Base-by-base conservation (phyloP, 306 rosid species). In the Sicyos edulis region DNA sequence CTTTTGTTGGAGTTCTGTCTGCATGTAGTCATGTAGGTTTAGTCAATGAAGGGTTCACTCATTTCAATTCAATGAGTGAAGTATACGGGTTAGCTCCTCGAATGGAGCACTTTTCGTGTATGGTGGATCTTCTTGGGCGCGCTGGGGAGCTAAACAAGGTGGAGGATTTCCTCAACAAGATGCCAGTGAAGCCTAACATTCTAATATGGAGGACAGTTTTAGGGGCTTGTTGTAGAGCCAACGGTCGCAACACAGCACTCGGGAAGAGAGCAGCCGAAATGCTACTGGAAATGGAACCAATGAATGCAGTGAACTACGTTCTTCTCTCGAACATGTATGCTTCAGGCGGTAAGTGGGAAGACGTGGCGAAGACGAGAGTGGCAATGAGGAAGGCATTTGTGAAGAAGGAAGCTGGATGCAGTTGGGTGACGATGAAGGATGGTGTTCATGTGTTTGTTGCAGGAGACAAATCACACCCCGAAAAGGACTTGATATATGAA, bases 341-440 rank as follows among this genome's bases (percentile, higher is more conserved):
- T 54, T 83, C 89, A 1, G 87, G 89, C 1, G 92, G 82, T 57
- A 85, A 82, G 77, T 92, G 97, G 97, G 91, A 90, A 21, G 89
- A 79, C 21, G 86, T 82, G 67, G 97, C 91, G 8, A 85, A 81
- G 73, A 89, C 92, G 71, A 83, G 97, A 74, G 69, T 74, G 80
- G 89, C 89, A 21, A 92, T 92, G 97, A 88, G 81, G 80, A 89
- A 86, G 67, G 96, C 96, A 15, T 81, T 84, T 17, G 92, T 79
- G 77, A 92, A 84, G 87, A 92, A 92, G 83, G 97, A 92, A 80
- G 88, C 86, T 49, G 97, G 97, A 68, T 86, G 92, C 77, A 89
- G 96, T 83, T 92, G 97, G 97, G 97, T 92, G 34, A 85, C 82
- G 70, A 92, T 92, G 97, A 92, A 85, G 80, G 96, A 92, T 71